Base-by-base conservation (phyloP, 2,329 filamentous ascomycete genomes). In the Knufia petricola region DNA sequence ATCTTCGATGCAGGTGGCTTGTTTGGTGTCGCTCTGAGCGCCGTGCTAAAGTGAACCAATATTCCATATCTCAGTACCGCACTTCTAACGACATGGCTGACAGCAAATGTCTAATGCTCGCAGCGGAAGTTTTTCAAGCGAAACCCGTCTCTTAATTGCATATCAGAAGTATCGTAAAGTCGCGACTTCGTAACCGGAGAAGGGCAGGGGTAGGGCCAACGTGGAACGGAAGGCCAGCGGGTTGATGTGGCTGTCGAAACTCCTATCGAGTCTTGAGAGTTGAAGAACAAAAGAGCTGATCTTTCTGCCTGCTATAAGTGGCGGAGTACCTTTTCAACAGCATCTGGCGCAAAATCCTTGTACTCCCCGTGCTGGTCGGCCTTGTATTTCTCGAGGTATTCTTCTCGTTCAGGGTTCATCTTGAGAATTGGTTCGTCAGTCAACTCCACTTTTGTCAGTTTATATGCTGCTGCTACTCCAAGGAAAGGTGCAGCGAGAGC, bases 341-440 rank as follows among this genome's bases (percentile, higher is more conserved):
- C 9, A 23, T 46, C 31, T 6, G 9, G 4, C 15, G 24, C 43
- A 10, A 46, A 46, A 21, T 46, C 43, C 32, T 37, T 46, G 31
- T 21, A 46, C 21, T 46, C 42, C 3, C 30, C 30, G 9, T 46
- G 3, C 20, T 26, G 43, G 26, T 46, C 32, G 6, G 8, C 8
- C 8, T 45, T 19, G 6, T 30, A 30, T 19, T 24, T 13, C 32
- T 46, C 19, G 19, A 37, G 26, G 17, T 43, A 43, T 30, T 31
- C 26, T 31, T 43, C 21, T 32, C 41, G 24, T n/a, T 44, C 41
- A 3, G 24, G 24, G 12, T 36, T 24, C n/a, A 38, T 21, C 41
- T 44, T 36, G 12, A 46, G 21, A 26, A 46, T 37, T 21, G 43
- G 30, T n/a, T 46, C 30, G 31, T 46, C n/a, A 36, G 30, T 36